Base-by-base conservation (phyloP, 2,329 filamentous ascomycete genomes). In the Biscogniauxia mediterranea region DNA sequence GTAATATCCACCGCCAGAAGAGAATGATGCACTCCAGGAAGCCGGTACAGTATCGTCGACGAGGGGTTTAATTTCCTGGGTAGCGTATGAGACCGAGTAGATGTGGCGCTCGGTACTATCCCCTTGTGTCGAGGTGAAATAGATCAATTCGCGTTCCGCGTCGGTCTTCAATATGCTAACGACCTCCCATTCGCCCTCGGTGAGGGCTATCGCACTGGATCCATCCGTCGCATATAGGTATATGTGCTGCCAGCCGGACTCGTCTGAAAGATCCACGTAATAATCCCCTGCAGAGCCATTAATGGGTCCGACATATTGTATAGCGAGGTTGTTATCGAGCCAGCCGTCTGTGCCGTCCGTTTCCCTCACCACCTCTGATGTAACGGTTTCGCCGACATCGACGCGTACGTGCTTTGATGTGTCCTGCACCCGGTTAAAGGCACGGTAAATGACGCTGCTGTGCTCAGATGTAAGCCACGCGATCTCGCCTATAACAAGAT, bases 341-440 rank as follows among this genome's bases (percentile, higher is more conserved):
- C 87, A 89, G 1, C 87, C 86, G 13, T 82, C 80, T 0, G 76
- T 78, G 1, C 84, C 87, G 55, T 89, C 82, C 3, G 85, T 80
- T 70, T 87, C 79, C 7, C 85, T 83, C 15, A 84, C 77, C 0
- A 82, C 71, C 28, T 75, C 78, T 9, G 81, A 82, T 0, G 76
- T 74, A 1, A 77, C 73, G 2, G 79, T 76, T 1, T 77, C 75
- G 1, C 83, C 64, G 21, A 73, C 79, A 63, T 89, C 80, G 2
- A 90, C 84, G 0, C 85, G 74, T 1, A 90, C 81, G 15, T 88
- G 77, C 63, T 86, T 87, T 61, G 88, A 86, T 1, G 79, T 74
- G 64, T 90, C 86, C 68, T 91, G 88, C 0, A 89, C 86, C 4
- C 88, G 84, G 72, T 90, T 90, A 76, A 85, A 90, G 0, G 85